Evolutionary conservation across 129 eudicot species (phyloP).

Genomic region (Centrapalus pauciflorus): DNA sequence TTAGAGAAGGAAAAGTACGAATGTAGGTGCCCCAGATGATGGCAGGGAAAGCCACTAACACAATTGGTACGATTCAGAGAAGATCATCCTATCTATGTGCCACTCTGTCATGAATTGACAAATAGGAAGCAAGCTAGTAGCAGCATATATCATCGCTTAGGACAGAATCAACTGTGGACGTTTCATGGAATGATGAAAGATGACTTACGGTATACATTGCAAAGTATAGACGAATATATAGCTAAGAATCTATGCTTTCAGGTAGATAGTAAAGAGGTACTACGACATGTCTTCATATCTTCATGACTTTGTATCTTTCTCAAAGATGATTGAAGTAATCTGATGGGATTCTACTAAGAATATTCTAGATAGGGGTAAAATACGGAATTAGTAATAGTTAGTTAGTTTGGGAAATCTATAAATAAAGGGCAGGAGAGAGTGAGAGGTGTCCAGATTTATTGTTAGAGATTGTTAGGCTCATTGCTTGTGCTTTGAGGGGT

Average conservation of each 20-base stretch:
- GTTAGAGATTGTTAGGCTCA: too few relatives aligned
- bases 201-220: neutral
- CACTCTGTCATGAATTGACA: neutral
- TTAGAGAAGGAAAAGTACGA: too few relatives aligned
- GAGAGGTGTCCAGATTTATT: too few relatives aligned
- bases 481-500: too few relatives aligned
- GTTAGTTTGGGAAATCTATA: too few relatives aligned
- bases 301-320: too few relatives aligned
- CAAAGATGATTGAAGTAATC: too few relatives aligned
- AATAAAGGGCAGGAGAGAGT: too few relatives aligned
- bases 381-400: too few relatives aligned
- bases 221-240: neutral
- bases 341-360: too few relatives aligned
- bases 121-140: neutral
- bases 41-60: neutral
- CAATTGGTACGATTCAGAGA: neutral
- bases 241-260: neutral
- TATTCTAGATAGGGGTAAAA: too few relatives aligned
- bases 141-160: neutral
- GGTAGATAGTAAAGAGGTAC: neutral
- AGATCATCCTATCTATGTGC: neutral
- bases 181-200: neutral
- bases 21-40: neutral
- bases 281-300: neutral
- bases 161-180: neutral